A percentile compares a stretch with the other conserved stretches of the same genome.
Conservation (phyloP, 2,329 filamentous ascomycete species). For the Fusarium cyanostomum region DNA sequence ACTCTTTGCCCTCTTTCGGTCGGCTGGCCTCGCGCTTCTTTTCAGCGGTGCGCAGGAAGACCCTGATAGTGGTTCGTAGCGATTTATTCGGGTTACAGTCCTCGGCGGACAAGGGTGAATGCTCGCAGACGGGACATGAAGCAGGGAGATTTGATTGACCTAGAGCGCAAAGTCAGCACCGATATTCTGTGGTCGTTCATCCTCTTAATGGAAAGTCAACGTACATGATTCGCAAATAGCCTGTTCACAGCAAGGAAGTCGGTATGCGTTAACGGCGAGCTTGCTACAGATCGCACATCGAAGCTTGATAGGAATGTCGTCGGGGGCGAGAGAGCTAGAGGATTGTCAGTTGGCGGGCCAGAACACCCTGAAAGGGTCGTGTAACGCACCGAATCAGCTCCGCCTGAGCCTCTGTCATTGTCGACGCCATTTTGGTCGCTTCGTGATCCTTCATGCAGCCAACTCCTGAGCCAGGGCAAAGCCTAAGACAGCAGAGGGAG, state of each 20-base stretch:
- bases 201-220: neutral
- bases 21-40: conserved; percentile 82
- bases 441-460: conserved; percentile 18
- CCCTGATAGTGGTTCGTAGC: conserved; percentile 89
- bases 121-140: conserved; percentile 92
- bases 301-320: conserved; percentile 94
- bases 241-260: conserved; percentile 94
- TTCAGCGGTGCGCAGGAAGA: conserved; percentile 89
- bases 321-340: conserved; percentile 76
- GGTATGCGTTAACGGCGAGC: conserved; percentile 88
- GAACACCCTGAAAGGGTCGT: conserved; percentile 3
- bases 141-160: conserved; percentile 79
- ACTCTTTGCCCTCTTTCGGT: conserved; percentile 58
- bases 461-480: conserved; percentile 32
- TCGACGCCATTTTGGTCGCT: conserved; percentile 47
- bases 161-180: conserved; percentile 49
- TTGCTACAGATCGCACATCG: conserved; percentile 94
- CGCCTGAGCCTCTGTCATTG: conserved; percentile 61
- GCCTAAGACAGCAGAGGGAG: conserved; percentile 34
- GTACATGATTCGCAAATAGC: conserved; percentile 90
- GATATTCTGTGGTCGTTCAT: neutral
- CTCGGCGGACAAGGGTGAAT: conserved; percentile 84
- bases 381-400: conserved; percentile 64
- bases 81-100: conserved; percentile 91
- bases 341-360: conserved; percentile 14